phyloP scores from a whole-genome alignment of 352 stramenopile species.

The Pythium graminicola region DNA sequence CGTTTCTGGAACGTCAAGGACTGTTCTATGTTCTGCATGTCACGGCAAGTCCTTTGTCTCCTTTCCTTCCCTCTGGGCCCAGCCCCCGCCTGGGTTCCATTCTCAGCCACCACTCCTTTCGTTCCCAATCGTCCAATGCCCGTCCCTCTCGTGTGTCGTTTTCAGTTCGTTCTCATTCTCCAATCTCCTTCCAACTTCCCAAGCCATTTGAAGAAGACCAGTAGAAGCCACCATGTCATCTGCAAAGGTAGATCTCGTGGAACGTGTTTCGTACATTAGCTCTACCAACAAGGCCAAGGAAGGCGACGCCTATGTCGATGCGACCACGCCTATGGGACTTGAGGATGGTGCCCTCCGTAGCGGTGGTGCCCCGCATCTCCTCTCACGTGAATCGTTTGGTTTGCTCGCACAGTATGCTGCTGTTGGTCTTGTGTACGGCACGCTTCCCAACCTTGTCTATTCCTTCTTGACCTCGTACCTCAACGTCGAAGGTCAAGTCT shows the following conservation, averaged over 20 bases:
- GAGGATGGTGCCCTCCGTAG: slow-evolving; percentile 22
- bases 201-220: slow-evolving; percentile 8
- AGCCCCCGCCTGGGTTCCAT: too few species aligned
- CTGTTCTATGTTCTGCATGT: too few species aligned
- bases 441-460: slow-evolving; percentile 25
- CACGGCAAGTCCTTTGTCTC: too few species aligned
- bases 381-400: slow-evolving; percentile 24
- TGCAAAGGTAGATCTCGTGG: slow-evolving; percentile 14
- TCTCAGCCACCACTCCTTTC: too few species aligned
- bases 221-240: slow-evolving; percentile 9
- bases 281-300: slow-evolving; percentile 17
- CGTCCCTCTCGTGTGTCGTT: background rate
- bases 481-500: slow-evolving; percentile 21
- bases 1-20: too few species aligned
- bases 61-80: too few species aligned
- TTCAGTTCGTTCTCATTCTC: too few species aligned
- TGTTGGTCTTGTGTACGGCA: slow-evolving; percentile 28
- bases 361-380: slow-evolving; percentile 18
- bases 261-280: slow-evolving; percentile 24
- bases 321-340: slow-evolving; percentile 4
- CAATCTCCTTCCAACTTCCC: slow-evolving; percentile 15
- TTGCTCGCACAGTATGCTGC: slow-evolving; percentile 25
- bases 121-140: background rate
- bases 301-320: slow-evolving; percentile 11
- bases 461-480: slow-evolving; percentile 28